Evolutionary conservation across 1,139 yeast species (phyloP), one percentile per base, ranked within the genome.

Genomic region (Williopsis jadinii): DNA sequence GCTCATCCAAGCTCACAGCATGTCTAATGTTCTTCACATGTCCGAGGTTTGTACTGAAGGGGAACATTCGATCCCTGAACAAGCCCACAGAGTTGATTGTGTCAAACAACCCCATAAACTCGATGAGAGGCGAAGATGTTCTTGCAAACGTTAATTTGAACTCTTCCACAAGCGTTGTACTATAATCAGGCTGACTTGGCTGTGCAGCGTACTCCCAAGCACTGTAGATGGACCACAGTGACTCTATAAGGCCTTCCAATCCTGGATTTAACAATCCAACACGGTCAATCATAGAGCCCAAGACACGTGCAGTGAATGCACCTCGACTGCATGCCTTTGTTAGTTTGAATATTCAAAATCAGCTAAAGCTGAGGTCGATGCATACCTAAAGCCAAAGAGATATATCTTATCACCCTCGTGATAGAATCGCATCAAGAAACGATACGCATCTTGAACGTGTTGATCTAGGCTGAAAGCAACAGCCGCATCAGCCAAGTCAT

Each of bases 101-200:
- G 59, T 80, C 87, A 70, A 81, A 80, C 28, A 80, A 58, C 0
- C 85, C 86, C 70, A 80, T 71, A 45, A 78, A 77, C 48, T 72
- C 70, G 36, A 80, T 66, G 9, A 53, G 53, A 2, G 76, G 71
- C 1, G 62, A 54, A 9, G 48, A 43, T 2, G 60, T 56, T 34
- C 76, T 61, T 31, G 77, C 69, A 51, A 78, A 77, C 0, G 78
- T 73, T 38, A 61, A 63, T 47, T 66, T 71, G 55, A 77, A 78
- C 46, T 75, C 80, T 33, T 63, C 68, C 6, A 75, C 71, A 38
- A 74, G 58, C 1, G 73, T 64, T 0, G 66, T 60, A 2, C 68
- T 59, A 37, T 65, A 63, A 41, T 64, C 66, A 1, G 67, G 61
- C 28, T 63, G 67, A 19, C 66, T 59, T 3, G 81, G 81, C 52